These are phyloP conservation scores for Melaleuca quinquenervia DNA, from an alignment of 345 rosid genomes.

Conservation along the genomic window DNA sequence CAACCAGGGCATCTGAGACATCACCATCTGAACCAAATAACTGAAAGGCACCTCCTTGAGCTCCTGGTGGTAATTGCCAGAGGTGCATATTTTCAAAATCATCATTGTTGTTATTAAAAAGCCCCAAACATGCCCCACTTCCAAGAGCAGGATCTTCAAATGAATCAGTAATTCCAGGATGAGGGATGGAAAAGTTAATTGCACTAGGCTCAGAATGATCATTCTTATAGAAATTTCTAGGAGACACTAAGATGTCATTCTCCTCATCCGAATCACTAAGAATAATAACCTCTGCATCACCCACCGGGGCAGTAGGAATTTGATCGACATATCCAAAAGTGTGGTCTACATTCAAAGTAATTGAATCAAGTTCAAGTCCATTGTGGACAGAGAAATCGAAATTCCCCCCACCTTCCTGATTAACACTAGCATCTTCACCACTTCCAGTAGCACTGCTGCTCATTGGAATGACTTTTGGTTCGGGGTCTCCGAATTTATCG, in stretches of 20 bases:
- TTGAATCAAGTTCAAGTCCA: conserved; percentile 73
- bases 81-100: conserved; percentile 59
- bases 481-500: conserved; percentile 32
- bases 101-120: conserved; percentile 42
- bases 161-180: conserved; percentile 42
- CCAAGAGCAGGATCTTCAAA: conserved; percentile 56
- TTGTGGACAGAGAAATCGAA: conserved; percentile 42
- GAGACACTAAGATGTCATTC: conserved; percentile 43
- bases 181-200: conserved; percentile 46
- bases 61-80: conserved; percentile 69
- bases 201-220: conserved; percentile 35
- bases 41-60: conserved; percentile 63
- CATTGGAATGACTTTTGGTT: conserved; percentile 60
- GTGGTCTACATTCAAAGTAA: conserved; percentile 52
- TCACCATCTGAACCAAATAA: conserved; percentile 54
- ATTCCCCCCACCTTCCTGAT: conserved; percentile 69
- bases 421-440: conserved; percentile 89
- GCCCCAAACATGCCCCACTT: conserved; percentile 50
- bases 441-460: conserved; percentile 91
- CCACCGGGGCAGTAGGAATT: conserved; percentile 35
- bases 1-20: conserved; percentile 46
- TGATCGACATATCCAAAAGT: conserved; percentile 37
- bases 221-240: conserved; percentile 37
- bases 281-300: conserved; percentile 62
- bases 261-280: conserved; percentile 94